Base-by-base conservation (phyloP, 2,329 filamentous ascomycete genomes). In the Ophiocordyceps sinensis region DNA sequence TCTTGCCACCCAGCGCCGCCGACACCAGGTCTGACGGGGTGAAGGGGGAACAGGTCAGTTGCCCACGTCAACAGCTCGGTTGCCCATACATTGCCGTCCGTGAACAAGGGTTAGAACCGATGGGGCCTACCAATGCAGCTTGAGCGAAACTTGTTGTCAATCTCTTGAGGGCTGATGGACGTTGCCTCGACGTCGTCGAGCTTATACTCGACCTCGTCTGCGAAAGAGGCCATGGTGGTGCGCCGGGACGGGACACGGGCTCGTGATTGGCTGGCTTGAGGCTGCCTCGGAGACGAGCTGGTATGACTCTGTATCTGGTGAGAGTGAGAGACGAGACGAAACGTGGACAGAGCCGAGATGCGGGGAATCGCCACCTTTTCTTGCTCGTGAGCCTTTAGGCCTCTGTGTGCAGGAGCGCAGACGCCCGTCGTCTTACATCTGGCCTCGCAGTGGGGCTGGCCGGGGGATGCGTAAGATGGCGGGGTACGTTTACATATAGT, bases 131-230 rank as follows among this genome's bases (percentile, higher is more conserved):
- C 77, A 49, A 79, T 78, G 52, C 65, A 71, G 54, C 61, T 73
- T 15, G 75, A 77, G 41, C 72, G 68, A 53, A 81, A 79, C 26
- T 72, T 75, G 50, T 61, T 62, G 57, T 80, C 75, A 46, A 80
- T 80, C 43, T 73, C 64, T 11, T 69, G 67, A 19, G 73, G 58
- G 29, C 65, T 57, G 40, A 80, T 55, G 6, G 53, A 52, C 12
- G 66, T 69, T 32, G 64, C 69, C 50, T 65, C 56, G 52, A 78
- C 66, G 47, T 65, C 53, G 45, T 75, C 71, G n/a, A 78, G 60
- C 51, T 70, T 66, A 55, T 79, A 79, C 44, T 66, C 66, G 43
- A 65, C 61, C 45, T 69, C 65, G 40, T 70, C 67, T 36, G 55
- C 51, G 49, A 65, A 58, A 38, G 52, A 55, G 42, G 52, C 38